Conservation (phyloP, 768 basidiomycete species). For the Lentinula edodes region DNA sequence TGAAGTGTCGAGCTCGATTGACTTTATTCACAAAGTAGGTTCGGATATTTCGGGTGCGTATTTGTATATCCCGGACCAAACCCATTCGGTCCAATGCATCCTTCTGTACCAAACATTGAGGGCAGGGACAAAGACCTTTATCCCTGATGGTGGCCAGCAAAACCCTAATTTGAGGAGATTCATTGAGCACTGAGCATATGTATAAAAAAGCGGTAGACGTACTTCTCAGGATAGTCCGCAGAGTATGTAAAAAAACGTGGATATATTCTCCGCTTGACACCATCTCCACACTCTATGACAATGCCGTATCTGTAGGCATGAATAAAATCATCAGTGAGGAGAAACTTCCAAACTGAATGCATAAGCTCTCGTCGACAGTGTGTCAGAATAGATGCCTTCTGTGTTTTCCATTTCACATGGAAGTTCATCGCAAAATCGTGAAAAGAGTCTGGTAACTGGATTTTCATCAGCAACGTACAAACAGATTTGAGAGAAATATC, state of each 20-base stretch:
- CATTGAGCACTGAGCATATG: conserved; percentile 4
- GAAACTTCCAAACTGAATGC: conserved; percentile 21
- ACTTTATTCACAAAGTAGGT: not conserved
- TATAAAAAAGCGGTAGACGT: conserved; percentile 7
- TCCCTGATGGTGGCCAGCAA: conserved; percentile 19
- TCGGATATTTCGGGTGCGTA: not conserved
- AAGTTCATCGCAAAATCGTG: too few species aligned
- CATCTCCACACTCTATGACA: conserved; percentile 23
- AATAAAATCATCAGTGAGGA: conserved; percentile 21
- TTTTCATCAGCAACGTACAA: too few species aligned
- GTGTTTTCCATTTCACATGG: too few species aligned
- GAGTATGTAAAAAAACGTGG: conserved; percentile 27
- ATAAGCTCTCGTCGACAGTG: conserved; percentile 27
- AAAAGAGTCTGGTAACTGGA: too few species aligned
- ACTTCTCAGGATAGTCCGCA: conserved; percentile 35
- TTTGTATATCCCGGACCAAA: not conserved
- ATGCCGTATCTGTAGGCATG: conserved; percentile 23
- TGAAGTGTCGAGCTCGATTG: conserved; percentile 7
- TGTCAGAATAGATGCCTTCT: too few species aligned
- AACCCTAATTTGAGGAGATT: conserved; percentile 17
- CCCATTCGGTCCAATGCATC: conserved; percentile 21
- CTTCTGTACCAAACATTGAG: conserved; percentile 18
- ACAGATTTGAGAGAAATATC: too few species aligned
- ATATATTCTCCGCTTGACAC: conserved; percentile 20
- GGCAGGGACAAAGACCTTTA: conserved; percentile 22